phyloP scores from a whole-genome alignment of 805 yeast genomes.

The Pichia pseudocactophila region DNA sequence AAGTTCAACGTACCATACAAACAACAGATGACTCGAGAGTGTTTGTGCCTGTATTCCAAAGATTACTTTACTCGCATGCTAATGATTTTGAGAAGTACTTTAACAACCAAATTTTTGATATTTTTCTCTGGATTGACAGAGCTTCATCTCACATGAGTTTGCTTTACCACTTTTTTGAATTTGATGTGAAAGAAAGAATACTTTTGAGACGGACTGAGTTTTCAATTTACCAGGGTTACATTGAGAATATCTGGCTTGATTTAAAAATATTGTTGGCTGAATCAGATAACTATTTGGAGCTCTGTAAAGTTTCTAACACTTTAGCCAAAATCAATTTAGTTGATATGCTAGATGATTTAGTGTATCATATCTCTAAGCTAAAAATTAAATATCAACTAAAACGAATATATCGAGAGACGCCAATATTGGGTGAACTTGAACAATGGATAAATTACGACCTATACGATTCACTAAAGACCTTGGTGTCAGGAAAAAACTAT shows the following conservation, averaged over 20 bases:
- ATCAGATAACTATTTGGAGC: neutral
- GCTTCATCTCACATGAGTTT: conserved; percentile 4
- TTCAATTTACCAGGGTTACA: conserved; percentile 9
- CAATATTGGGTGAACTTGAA: conserved; percentile 27
- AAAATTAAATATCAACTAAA: conserved; percentile 23
- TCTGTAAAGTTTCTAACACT: conserved; percentile 14
- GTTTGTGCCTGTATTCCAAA: conserved; percentile 6
- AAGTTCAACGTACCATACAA: conserved; percentile 17
- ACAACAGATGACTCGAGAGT: conserved; percentile 1
- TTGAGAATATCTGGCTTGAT: conserved; percentile 3
- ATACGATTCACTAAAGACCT: conserved; percentile 23
- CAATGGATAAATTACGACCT: conserved; percentile 32
- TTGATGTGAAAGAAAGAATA: conserved; percentile 4
- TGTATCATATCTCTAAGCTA: conserved; percentile 31
- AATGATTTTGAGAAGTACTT: conserved; percentile 10
- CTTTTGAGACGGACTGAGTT: conserved; percentile 9
- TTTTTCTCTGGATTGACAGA: conserved; percentile 6
- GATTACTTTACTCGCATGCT: conserved; percentile 1
- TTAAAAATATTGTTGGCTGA: neutral
- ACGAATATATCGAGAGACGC: conserved; percentile 12
- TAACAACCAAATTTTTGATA: conserved; percentile 3
- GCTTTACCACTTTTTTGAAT: conserved; percentile 7
- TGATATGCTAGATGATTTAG: conserved; percentile 20
- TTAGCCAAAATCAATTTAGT: conserved; percentile 14
- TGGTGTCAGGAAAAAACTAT: conserved; percentile 6